Evolutionary conservation across 225 moss, liverwort and hornwort genomes (phyloP).

Genomic region (Ulota crispa): DNA sequence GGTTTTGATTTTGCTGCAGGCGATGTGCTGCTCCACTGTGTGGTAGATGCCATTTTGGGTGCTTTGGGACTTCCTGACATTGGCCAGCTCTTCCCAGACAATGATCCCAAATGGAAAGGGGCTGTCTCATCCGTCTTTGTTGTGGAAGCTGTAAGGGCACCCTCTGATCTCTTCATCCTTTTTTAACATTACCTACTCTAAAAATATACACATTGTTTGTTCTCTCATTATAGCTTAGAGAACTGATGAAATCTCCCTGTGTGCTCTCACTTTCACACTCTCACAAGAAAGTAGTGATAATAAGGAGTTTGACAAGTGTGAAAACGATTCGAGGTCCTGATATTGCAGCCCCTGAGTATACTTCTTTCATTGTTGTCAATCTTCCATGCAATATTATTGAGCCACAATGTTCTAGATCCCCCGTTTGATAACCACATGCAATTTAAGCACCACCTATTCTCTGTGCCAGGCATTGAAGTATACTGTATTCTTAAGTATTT

Average conservation of each 20-base stretch:
- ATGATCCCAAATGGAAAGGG: conserved; percentile 93
- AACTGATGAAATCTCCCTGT: background rate
- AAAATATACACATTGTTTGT: background rate
- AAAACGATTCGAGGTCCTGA: background rate
- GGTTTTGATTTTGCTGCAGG: conserved; percentile 35
- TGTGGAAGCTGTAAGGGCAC: conserved; percentile 76
- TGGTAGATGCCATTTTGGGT: conserved; percentile 94
- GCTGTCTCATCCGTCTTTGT: conserved; percentile 91
- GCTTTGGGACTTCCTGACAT: conserved; percentile 94
- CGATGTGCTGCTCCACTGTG: conserved; percentile 88
- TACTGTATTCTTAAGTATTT: too few relatives aligned
- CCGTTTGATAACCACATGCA: background rate
- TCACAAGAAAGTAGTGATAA: background rate
- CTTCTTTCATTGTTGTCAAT: background rate
- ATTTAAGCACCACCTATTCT: too few relatives aligned
- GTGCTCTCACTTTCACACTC: background rate
- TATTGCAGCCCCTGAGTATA: background rate
- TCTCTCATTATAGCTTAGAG: background rate
- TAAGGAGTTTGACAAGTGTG: background rate
- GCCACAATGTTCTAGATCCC: background rate
- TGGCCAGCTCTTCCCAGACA: conserved; percentile 95
- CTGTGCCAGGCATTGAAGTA: too few relatives aligned
- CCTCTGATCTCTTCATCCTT: background rate
- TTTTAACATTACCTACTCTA: background rate
- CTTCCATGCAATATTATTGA: background rate